phyloP scores from a whole-genome alignment of 805 yeast species.

The Phaffomyces opuntiae region DNA sequence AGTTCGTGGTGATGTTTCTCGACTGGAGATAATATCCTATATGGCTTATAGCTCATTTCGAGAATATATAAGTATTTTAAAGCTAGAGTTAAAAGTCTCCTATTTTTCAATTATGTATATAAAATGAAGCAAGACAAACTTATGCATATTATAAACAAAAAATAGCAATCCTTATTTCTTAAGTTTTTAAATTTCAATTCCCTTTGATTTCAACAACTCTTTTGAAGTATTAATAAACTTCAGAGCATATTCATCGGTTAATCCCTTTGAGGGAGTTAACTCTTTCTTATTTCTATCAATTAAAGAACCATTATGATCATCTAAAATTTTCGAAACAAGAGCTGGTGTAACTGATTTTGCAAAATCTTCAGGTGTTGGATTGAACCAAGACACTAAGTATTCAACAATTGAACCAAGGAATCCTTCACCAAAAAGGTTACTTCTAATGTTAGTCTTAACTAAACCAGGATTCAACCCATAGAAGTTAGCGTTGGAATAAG shows the following conservation, averaged over 20 bases:
- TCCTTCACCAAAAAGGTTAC: constrained; percentile 26
- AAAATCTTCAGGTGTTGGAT: constrained; percentile 28
- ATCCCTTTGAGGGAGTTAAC: constrained; percentile 22
- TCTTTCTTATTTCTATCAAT: constrained; percentile 26
- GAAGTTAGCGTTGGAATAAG: constrained; percentile 19
- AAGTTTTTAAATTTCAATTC: background rate
- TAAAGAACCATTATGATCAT: constrained; percentile 24
- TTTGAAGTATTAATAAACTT: constrained; percentile 22
- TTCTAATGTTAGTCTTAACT: constrained; percentile 29
- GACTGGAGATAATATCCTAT: no score
- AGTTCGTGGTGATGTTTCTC: no score
- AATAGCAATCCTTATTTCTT: no score
- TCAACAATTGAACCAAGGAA: constrained; percentile 23
- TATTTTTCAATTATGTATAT: no score
- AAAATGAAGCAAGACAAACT: no score
- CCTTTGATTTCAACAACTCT: constrained; percentile 17
- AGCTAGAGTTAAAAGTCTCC: no score
- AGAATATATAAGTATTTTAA: no score
- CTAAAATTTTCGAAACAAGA: constrained; percentile 25
- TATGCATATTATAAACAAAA: no score
- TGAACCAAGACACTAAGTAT: constrained; percentile 24
- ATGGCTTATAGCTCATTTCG: no score
- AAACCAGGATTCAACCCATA: constrained; percentile 37
- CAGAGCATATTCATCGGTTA: constrained; percentile 25
- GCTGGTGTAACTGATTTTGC: constrained; percentile 27